A percentile compares a stretch with the other conserved stretches of the same genome.
Evolutionary conservation across 2,329 filamentous ascomycete genomes (phyloP).

Genomic region (Claviceps fusiformis): DNA sequence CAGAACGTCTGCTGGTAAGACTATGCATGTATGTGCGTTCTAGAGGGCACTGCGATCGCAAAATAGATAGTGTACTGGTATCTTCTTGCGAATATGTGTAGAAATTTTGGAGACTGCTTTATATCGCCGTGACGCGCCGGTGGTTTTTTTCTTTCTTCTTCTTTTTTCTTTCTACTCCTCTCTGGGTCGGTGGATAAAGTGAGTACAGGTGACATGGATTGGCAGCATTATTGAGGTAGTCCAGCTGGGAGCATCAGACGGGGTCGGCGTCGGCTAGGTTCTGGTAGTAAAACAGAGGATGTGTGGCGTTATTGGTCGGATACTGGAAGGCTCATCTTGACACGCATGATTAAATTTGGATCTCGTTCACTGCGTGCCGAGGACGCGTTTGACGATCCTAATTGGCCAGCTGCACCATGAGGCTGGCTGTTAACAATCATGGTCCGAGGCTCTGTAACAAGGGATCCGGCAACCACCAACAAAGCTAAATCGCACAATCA

Average conservation of each 20-base stretch:
- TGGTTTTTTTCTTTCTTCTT: background rate
- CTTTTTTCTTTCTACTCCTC: too few species aligned
- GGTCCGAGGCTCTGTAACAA: background rate
- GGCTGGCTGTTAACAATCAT: background rate
- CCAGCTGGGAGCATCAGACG: background rate
- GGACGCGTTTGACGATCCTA: conserved; percentile 1
- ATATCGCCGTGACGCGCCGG: background rate
- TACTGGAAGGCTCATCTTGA: background rate
- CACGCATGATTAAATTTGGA: conserved; percentile 6
- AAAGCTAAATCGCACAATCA: conserved; percentile 1
- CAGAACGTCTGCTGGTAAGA: background rate
- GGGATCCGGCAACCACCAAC: conserved; percentile 1
- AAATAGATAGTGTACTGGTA: background rate
- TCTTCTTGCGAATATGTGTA: background rate
- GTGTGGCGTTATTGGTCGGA: background rate
- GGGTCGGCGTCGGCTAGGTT: background rate
- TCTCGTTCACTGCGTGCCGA: conserved; percentile 5
- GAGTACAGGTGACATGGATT: background rate
- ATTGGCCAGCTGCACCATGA: conserved; percentile 1
- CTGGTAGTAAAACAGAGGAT: background rate
- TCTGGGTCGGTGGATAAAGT: too few species aligned
- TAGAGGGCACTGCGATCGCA: background rate
- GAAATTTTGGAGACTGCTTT: too few species aligned
- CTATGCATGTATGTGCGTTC: background rate
- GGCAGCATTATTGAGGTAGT: background rate